Evolutionary conservation across 2,329 filamentous ascomycete genomes (phyloP), one percentile per base, ranked within the genome.

Genomic region (Leptographium lundbergii): DNA sequence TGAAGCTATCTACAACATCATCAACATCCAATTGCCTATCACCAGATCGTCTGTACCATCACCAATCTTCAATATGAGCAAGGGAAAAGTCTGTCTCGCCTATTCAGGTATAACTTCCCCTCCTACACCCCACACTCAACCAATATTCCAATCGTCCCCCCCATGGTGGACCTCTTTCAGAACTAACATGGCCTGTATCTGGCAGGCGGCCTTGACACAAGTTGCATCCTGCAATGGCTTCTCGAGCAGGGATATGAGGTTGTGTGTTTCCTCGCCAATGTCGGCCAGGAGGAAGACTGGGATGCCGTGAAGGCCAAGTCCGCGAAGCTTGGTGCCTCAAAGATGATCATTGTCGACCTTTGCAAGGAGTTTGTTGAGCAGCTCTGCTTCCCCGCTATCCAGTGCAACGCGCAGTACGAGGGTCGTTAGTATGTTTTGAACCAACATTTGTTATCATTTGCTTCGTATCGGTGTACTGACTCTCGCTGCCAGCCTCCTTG

Each of bases 231-330:
- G 67, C 61, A 61, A 42, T 65, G 63, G 62, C 61, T 65, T 19
- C 63, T 65, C 13, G 77, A 81, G 68, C 70, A 81, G 68, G 77
- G 74, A 60, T 82, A 82, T 67, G 78, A 81, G 66, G 85, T 87
- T 64, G 79, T 88, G 65, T 75, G 72, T 69, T 79, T 75, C 70
- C 76, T 87, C 70, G 86, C 86, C 74, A 79, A 89, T 73, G 82
- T 89, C 65, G 87, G 87, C 60, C 86, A 89, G 74, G 82, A 86
- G 67, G 87, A 91, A 74, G 86, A 90, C 73, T 91, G 82, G 69
- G 80, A 81, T 53, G 85, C 79, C 61, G 88, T 87, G 60, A 81
- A 87, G 73, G 79, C 81, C 69, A 91, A 91, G 80, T 68, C 69
- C 2, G 63, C 65, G 7, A 62, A 63, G 72, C 81, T 89, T 63